Base-by-base conservation (phyloP, 2,329 filamentous ascomycete species). In the Calonectria leucothoes region DNA sequence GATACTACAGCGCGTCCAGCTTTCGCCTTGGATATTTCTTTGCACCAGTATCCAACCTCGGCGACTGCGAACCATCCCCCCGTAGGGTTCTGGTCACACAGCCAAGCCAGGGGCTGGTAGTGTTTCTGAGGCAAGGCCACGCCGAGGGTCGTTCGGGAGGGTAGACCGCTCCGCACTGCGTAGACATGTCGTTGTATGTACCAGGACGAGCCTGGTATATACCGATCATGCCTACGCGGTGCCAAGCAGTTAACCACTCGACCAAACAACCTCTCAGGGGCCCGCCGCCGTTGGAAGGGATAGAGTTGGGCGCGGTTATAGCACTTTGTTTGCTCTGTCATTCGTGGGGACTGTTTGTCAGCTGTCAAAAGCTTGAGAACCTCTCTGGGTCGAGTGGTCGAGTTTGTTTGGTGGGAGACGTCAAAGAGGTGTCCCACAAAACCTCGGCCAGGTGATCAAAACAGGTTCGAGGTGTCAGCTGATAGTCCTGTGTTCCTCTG, bases 1-100 rank as follows among this genome's bases (percentile, higher is more conserved):
- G 57, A 64, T 77, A 73, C 78, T 79, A 70, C 74, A 76, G 78
- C 69, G 69, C 72, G 72, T 65, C 70, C 74, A 61, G 70, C 76
- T 80, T 82, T 82, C 81, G 77, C 78, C 17, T 77, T 66, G 69
- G 76, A 72, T 78, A 79, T 73, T 82, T 79, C n/a, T 82, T 81
- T 81, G 79, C 79, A 64, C 74, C 65, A 27, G 35, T 59, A 27
- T 66, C 64, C 76, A 70, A 51, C 77, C 80, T 81, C 79, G 78
- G 74, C 66, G 39, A 61, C 63, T 23, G 23, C 49, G 66, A 27
- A 70, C 27, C 31, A 29, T 48, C 55, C 49, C 51, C 59, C 65
- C 48, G 31, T 39, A 25, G 35, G 17, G n/a, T 17, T 25, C 17
- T 37, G 49, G 68, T 35, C 48, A 48, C n/a, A 29, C 48, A 11